These are phyloP conservation scores for Calonectria pseudoreteaudii DNA, from an alignment of 2,329 filamentous ascomycete genomes.

Conservation along the genomic window DNA sequence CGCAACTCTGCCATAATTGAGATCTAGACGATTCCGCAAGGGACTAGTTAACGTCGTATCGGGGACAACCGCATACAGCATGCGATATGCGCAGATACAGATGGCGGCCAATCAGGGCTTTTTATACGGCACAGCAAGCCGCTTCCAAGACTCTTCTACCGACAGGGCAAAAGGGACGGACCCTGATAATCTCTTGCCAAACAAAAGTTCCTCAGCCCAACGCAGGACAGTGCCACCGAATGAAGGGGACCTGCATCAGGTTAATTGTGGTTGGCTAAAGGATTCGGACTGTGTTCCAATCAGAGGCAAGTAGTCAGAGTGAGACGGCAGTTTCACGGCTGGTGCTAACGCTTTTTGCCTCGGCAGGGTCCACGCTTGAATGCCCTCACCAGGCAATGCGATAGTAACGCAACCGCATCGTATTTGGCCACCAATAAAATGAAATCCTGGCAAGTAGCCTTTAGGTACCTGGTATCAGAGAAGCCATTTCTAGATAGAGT, in stretches of 20 bases:
- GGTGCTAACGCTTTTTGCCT: conserved; percentile 3
- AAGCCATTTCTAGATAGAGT: conserved; percentile 11
- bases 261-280: conserved; percentile 1
- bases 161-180: background rate
- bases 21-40: background rate
- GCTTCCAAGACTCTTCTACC: background rate
- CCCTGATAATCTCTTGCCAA: background rate
- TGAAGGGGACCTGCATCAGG: background rate
- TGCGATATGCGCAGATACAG: background rate
- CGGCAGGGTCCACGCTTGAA: background rate
- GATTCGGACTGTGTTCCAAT: conserved; percentile 5
- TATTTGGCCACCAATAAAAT: conserved; percentile 9
- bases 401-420: background rate
- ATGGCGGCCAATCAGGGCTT: background rate
- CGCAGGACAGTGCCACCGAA: background rate
- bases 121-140: background rate
- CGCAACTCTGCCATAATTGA: background rate
- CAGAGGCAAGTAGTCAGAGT: background rate
- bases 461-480: background rate
- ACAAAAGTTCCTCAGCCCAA: background rate
- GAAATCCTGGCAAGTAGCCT: background rate
- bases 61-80: background rate
- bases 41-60: background rate
- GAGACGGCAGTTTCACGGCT: background rate
- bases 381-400: background rate